Percentiles rank a stretch among this genome's conserved stretches.
Conservation (phyloP, 2,329 filamentous ascomycete species). For the Boeremia lycopersici region DNA sequence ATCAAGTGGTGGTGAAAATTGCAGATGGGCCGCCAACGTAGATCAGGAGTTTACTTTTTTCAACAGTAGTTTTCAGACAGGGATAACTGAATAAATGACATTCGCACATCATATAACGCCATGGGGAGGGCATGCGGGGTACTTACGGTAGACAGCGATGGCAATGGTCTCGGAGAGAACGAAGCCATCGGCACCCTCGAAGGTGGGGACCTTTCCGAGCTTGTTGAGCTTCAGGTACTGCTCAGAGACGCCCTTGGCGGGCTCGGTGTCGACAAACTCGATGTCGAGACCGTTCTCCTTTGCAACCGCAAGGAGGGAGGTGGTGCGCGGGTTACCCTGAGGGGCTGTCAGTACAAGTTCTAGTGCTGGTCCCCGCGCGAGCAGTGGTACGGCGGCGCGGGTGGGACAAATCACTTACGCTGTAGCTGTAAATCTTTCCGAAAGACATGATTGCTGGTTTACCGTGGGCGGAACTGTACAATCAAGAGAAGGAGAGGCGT, state of each 20-base stretch:
- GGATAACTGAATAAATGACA: slow-evolving; percentile 67
- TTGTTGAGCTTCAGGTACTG: slow-evolving; percentile 88
- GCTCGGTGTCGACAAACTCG: slow-evolving; percentile 77
- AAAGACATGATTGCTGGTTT: slow-evolving; percentile 77
- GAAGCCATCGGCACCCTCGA: slow-evolving; percentile 91
- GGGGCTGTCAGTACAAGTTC: slow-evolving; percentile 26
- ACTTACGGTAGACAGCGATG: slow-evolving; percentile 97
- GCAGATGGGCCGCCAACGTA: slow-evolving; percentile 58
- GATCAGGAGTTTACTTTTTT: slow-evolving; percentile 76
- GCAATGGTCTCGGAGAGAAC: slow-evolving; percentile 87
- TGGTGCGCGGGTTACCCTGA: slow-evolving; percentile 87
- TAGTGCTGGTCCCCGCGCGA: background rate
- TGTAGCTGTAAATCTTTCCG: slow-evolving; percentile 92
- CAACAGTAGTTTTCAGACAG: slow-evolving; percentile 97
- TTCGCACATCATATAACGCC: slow-evolving; percentile 66
- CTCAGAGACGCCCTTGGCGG: slow-evolving; percentile 66
- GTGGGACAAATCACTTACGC: slow-evolving; percentile 52
- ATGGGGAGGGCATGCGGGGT: slow-evolving; percentile 20
- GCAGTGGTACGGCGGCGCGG: slow-evolving; percentile 2
- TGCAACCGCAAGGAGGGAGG: slow-evolving; percentile 86
- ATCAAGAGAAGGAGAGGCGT: slow-evolving; percentile 35
- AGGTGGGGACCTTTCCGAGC: slow-evolving; percentile 90
- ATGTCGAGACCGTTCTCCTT: slow-evolving; percentile 97
- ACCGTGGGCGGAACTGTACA: slow-evolving; percentile 34
- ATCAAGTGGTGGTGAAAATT: slow-evolving; percentile 10